Percentiles rank a stretch among this genome's conserved stretches.
Conservation (phyloP, 768 basidiomycete species). For the Collybia sordida region DNA sequence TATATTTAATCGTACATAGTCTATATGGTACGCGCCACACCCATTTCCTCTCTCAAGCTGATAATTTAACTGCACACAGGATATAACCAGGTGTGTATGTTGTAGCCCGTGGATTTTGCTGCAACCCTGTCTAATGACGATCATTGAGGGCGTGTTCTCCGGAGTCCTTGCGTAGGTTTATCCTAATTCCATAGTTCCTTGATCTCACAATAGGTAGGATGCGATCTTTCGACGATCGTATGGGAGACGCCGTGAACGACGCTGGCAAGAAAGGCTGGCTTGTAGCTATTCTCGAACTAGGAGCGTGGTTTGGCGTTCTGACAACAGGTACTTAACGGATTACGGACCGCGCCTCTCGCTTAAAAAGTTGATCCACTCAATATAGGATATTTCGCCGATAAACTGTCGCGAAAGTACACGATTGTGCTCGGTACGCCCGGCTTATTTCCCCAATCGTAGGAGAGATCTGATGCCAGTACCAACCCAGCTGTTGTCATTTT, state of each 20-base stretch:
- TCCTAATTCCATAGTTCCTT: not conserved
- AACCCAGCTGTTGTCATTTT: constrained; percentile 56
- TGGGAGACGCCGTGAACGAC: constrained; percentile 54
- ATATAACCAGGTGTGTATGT: constrained; percentile 55
- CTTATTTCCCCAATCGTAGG: constrained; percentile 1
- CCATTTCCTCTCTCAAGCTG: constrained; percentile 9
- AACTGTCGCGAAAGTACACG: constrained; percentile 71
- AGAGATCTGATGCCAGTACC: constrained; percentile 3
- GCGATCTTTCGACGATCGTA: constrained; percentile 50
- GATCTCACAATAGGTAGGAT: constrained; percentile 32
- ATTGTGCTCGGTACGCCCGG: constrained; percentile 53
- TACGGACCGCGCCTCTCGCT: not conserved
- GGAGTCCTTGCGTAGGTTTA: constrained; percentile 57
- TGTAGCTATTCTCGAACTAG: constrained; percentile 71
- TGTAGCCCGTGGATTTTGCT: not conserved
- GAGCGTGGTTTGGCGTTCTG: constrained; percentile 77
- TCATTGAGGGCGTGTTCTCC: constrained; percentile 67
- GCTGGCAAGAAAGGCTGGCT: constrained; percentile 66
- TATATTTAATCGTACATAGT: constrained; percentile 28
- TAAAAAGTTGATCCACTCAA: not conserved
- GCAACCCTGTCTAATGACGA: not conserved
- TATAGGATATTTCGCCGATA: constrained; percentile 63
- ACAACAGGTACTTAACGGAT: constrained; percentile 51
- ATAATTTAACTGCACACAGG: constrained; percentile 31
- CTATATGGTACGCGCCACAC: constrained; percentile 51